Percentiles rank a stretch among this genome's conserved stretches.
Conservation (phyloP, 768 basidiomycete species). For the Leccinum uliginosum region DNA sequence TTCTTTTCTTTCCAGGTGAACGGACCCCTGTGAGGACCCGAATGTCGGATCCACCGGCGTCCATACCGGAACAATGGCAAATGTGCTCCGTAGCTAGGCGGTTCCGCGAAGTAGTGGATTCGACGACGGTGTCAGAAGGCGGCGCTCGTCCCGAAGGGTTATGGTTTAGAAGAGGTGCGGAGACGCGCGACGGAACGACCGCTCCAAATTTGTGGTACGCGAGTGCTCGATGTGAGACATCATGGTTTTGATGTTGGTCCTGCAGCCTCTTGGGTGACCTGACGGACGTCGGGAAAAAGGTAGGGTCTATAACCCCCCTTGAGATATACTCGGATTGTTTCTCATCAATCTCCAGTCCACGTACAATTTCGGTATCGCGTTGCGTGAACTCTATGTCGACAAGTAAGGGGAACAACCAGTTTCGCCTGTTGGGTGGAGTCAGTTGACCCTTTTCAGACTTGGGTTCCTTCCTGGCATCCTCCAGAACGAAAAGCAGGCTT, state of each 20-base stretch:
- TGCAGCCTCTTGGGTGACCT: slow-evolving; percentile 54
- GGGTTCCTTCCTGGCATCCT: slow-evolving; percentile 57
- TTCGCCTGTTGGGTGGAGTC: background rate
- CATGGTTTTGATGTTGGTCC: background rate
- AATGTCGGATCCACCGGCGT: slow-evolving; percentile 56
- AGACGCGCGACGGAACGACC: slow-evolving; percentile 50
- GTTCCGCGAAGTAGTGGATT: slow-evolving; percentile 43
- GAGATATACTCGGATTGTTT: background rate
- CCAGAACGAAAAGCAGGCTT: slow-evolving; percentile 41
- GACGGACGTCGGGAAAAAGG: slow-evolving; percentile 57
- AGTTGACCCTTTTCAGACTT: slow-evolving; percentile 39
- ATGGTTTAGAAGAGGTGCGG: slow-evolving; percentile 46
- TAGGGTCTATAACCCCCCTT: slow-evolving; percentile 23
- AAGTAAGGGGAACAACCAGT: slow-evolving; percentile 36
- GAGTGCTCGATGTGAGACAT: background rate
- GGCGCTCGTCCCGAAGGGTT: slow-evolving; percentile 22
- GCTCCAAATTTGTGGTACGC: slow-evolving; percentile 63
- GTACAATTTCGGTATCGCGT: slow-evolving; percentile 52
- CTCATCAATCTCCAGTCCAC: slow-evolving; percentile 47
- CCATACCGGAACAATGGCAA: slow-evolving; percentile 65
- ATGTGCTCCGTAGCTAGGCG: slow-evolving; percentile 55
- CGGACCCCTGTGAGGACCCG: slow-evolving; percentile 72
- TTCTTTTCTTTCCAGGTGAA: slow-evolving; percentile 48
- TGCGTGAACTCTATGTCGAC: slow-evolving; percentile 65
- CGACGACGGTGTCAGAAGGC: slow-evolving; percentile 13